Base-by-base conservation (phyloP, 202 grass and related monocot genomes). In the Bolboschoenoplectus hybrid region DNA sequence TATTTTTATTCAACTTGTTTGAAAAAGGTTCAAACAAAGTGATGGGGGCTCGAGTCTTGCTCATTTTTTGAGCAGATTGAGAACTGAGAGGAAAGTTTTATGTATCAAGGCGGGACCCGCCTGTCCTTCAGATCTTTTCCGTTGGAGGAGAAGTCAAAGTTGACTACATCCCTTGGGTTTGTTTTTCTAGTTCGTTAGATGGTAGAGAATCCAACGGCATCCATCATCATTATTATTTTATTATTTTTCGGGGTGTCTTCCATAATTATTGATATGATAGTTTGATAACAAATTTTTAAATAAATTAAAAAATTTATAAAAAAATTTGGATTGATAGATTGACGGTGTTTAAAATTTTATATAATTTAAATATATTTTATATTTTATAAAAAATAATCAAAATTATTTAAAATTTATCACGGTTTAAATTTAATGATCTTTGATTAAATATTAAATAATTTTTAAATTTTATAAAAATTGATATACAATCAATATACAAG, bases 1-100 rank as follows among this genome's bases (percentile, higher is more conserved):
- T 75, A 40, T 78, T 78, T 57, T 78, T 41, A 40, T 78, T 56
- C 34, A 57, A 57, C 74, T 58, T 57, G 52, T 78, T 78, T n/a
- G 12, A 40, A 57, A 40, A 56, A 16, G 44, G 44, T 61, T 20
- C 14, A 1, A 8, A 74, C 40, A 2, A 14, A 26, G 9, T 64
- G 35, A 39, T 67, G 11, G 10, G 64, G 0, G 1, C 6, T 46
- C 1, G 66, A 36, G 36, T 46, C 68, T 45, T 44, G 16, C 47
- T 20, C 0, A 72, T 72, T 69, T 5, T 70, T 70, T 70, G 3
- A 70, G n/a, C 6, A 3, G 2, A 1, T 8, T 70, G 40, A 44
- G 4, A 69, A 41, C 0, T 26, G 26, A 26, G 26, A 26, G 26
- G 26, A 45, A 72, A 47, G 1, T 47, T 26, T 19, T 2, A 0